Evolutionary conservation across 441 rosid species (phyloP).

Genomic region (Dalechampia spathulata): DNA sequence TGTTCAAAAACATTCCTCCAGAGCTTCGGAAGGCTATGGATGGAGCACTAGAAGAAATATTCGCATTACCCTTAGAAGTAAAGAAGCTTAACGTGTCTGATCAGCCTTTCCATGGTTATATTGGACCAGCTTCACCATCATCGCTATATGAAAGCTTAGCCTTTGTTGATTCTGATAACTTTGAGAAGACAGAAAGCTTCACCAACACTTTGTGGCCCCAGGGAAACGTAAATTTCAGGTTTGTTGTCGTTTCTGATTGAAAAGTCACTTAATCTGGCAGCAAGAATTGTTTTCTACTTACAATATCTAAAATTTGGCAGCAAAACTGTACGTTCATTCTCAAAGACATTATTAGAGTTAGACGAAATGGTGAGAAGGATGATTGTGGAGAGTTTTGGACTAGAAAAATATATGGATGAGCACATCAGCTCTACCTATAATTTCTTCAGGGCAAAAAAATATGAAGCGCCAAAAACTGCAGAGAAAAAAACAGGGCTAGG

Average conservation of each 20-base stretch:
- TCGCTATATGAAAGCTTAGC: conserved; percentile 24
- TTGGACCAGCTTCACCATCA: conserved; percentile 10
- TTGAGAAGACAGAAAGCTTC: conserved; percentile 17
- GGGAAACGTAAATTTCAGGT: conserved; percentile 26
- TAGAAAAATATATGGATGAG: conserved; percentile 44
- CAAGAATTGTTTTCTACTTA: too few species aligned
- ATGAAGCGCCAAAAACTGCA: neutral
- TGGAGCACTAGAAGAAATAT: conserved; percentile 35
- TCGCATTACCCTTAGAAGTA: conserved; percentile 41
- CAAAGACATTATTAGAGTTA: conserved; percentile 30
- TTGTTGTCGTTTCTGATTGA: too few species aligned
- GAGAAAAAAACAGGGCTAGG: conserved; percentile 32
- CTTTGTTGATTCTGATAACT: conserved; percentile 14
- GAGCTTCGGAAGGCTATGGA: conserved; percentile 27
- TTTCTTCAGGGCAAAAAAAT: conserved; percentile 5
- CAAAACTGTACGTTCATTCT: conserved; percentile 30
- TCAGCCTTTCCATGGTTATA: conserved; percentile 54
- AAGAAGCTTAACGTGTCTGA: conserved; percentile 36
- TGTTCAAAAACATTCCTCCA: conserved; percentile 31
- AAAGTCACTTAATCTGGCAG: too few species aligned
- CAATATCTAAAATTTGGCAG: too few species aligned
- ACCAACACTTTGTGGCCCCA: conserved; percentile 30
- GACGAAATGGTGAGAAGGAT: conserved; percentile 46
- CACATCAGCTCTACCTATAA: neutral
- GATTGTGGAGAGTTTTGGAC: conserved; percentile 52